Evolutionary conservation across 768 basidiomycete genomes (phyloP).

Genomic region (button mushroom (Agaricus bisporus)): DNA sequence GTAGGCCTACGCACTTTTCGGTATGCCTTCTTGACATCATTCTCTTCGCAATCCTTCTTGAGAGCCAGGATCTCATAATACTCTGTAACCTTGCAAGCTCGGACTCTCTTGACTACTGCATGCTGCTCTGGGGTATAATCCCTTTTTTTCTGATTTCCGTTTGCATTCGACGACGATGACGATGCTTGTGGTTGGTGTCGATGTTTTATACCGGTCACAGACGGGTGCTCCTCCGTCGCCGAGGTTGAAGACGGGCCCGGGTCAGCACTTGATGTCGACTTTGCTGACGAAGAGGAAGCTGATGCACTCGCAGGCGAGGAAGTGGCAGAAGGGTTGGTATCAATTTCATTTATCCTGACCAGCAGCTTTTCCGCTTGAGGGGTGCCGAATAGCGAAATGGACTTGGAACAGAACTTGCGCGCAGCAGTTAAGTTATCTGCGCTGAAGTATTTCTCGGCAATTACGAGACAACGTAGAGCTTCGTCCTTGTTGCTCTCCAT

Average conservation of each 20-base stretch:
- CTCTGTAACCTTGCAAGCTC: slow-evolving; percentile 78
- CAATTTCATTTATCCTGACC: slow-evolving; percentile 55
- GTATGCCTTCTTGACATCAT: slow-evolving; percentile 90
- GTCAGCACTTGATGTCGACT: slow-evolving; percentile 12
- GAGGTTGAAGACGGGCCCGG: slow-evolving; percentile 20
- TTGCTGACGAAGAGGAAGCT: slow-evolving; percentile 30
- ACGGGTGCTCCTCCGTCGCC: slow-evolving; percentile 63
- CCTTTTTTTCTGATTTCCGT: slow-evolving; percentile 67
- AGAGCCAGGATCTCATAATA: slow-evolving; percentile 90
- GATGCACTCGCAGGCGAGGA: slow-evolving; percentile 25
- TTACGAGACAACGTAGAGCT: slow-evolving; percentile 72
- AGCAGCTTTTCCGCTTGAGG: slow-evolving; percentile 68
- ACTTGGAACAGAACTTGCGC: slow-evolving; percentile 87
- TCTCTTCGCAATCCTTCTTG: slow-evolving; percentile 77
- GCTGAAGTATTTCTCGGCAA: slow-evolving; percentile 71
- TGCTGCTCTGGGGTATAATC: slow-evolving; percentile 84
- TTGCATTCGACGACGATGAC: slow-evolving; percentile 35
- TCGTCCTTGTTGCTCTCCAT: slow-evolving; percentile 93
- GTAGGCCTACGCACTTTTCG: slow-evolving; percentile 60
- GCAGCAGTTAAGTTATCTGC: slow-evolving; percentile 71
- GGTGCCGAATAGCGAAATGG: slow-evolving; percentile 74
- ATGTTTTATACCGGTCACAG: slow-evolving; percentile 66
- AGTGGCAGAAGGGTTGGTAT: slow-evolving; percentile 31
- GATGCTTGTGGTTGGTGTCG: slow-evolving; percentile 32
- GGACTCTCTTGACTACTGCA: slow-evolving; percentile 79